Conservation (phyloP, 163 green algal genomes). For the Chlamydomonas reinhardtii region DNA sequence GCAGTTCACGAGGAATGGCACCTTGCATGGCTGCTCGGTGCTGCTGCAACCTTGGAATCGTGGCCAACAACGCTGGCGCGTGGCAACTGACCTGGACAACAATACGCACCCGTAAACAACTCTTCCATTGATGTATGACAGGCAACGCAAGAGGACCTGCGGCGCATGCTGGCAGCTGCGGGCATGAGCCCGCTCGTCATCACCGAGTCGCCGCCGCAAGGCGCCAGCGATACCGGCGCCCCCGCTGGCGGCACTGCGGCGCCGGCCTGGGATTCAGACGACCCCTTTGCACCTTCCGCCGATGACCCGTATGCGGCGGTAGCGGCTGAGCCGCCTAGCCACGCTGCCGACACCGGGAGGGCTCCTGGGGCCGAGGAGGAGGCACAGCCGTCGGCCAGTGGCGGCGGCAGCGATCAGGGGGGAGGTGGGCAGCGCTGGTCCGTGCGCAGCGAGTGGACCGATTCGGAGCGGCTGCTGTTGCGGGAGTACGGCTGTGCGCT, state of each 20-base stretch:
- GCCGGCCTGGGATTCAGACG: neutral
- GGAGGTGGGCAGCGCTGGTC: neutral
- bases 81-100: neutral
- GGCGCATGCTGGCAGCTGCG: constrained; percentile 17
- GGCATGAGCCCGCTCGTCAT: neutral
- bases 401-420: neutral
- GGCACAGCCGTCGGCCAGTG: neutral
- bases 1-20: neutral
- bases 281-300: constrained; percentile 7
- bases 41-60: neutral
- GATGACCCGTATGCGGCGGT: neutral
- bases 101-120: too few relatives aligned
- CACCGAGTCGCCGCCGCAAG: neutral
- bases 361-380: neutral
- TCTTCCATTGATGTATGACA: neutral
- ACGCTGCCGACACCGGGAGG: neutral
- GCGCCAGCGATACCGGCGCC: neutral
- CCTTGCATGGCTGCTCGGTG: neutral
- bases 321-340: neutral
- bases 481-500: constrained; percentile 75
- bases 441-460: neutral
- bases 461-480: constrained; percentile 58
- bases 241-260: neutral
- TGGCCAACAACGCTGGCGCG: neutral
- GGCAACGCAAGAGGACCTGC: constrained; percentile 34